These are phyloP conservation scores for Leptographium wingfieldii DNA, from an alignment of 2,329 filamentous ascomycete genomes.

Conservation along the genomic window DNA sequence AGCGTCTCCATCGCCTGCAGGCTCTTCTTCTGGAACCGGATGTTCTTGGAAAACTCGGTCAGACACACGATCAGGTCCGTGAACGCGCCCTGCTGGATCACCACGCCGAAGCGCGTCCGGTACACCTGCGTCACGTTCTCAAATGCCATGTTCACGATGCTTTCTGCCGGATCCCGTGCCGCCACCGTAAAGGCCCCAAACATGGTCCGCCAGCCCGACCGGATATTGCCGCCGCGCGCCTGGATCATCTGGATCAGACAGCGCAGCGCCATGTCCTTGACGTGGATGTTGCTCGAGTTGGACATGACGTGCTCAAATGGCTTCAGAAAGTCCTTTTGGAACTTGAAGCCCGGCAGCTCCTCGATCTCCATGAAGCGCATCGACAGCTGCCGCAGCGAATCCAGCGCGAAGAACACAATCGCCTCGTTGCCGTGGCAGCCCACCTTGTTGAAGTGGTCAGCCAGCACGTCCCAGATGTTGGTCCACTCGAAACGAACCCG, in stretches of 20 bases:
- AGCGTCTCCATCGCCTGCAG: slow-evolving; percentile 89
- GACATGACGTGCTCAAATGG: slow-evolving; percentile 96
- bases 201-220: slow-evolving; percentile 98
- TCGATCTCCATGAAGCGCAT: slow-evolving; percentile 99
- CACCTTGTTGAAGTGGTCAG: slow-evolving; percentile 95
- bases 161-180: slow-evolving; percentile 83
- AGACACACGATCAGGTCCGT: slow-evolving; percentile 92
- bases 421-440: slow-evolving; percentile 93
- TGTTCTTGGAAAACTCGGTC: slow-evolving; percentile 98
- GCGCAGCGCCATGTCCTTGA: slow-evolving; percentile 94
- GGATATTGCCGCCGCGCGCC: slow-evolving; percentile 88
- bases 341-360: slow-evolving; percentile 96
- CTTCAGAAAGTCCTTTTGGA: slow-evolving; percentile 98
- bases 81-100: slow-evolving; percentile 93
- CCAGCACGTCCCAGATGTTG: slow-evolving; percentile 94
- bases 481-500: slow-evolving; percentile 98
- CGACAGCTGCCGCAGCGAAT: slow-evolving; percentile 86
- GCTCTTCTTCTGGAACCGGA: slow-evolving; percentile 97
- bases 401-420: slow-evolving; percentile 93
- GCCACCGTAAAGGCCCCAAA: slow-evolving; percentile 97
- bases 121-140: slow-evolving; percentile 96
- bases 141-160: slow-evolving; percentile 91
- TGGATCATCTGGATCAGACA: slow-evolving; percentile 99
- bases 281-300: slow-evolving; percentile 78
- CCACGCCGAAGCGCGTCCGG: slow-evolving; percentile 86